Conservation (phyloP, 2,329 filamentous ascomycete genomes). For the Exophiala oligosperma region DNA sequence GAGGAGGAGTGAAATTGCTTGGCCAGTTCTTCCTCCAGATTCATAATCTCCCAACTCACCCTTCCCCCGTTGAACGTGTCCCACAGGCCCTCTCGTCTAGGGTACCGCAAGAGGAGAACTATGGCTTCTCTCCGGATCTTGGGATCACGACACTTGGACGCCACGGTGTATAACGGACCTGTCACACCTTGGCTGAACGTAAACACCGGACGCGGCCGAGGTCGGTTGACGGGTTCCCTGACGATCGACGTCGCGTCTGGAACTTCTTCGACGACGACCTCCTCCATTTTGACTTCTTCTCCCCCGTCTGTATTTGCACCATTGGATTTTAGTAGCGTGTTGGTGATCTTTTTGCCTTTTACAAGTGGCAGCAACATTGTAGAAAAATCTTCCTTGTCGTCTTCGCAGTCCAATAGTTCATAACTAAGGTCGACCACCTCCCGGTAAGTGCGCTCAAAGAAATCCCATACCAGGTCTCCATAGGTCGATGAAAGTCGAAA, state of each 20-base stretch:
- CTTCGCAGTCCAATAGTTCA: conserved; percentile 6
- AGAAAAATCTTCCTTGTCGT: not conserved
- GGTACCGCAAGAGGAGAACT: conserved; percentile 16
- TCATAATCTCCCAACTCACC: not conserved
- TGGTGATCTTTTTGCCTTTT: not conserved
- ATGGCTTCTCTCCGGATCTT: conserved; percentile 29
- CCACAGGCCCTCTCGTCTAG: conserved; percentile 10
- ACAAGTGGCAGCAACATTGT: not conserved
- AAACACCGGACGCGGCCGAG: conserved; percentile 4
- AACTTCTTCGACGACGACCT: not conserved
- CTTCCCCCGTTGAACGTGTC: conserved; percentile 4
- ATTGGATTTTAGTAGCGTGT: too few relatives aligned
- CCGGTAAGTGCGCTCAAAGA: not conserved
- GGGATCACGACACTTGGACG: conserved; percentile 29
- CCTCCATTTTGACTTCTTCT: too few relatives aligned
- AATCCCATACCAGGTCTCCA: conserved; percentile 11
- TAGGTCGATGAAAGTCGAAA: not conserved
- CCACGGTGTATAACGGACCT: conserved; percentile 14
- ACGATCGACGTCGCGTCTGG: not conserved
- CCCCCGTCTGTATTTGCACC: too few relatives aligned
- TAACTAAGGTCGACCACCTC: conserved; percentile 1
- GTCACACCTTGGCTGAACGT: conserved; percentile 11
- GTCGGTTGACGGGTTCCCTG: not conserved
- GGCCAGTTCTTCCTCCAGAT: conserved; percentile 7
- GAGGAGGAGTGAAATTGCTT: not conserved